Percentiles rank a stretch among this genome's conserved stretches.
Conservation (phyloP, 2,329 filamentous ascomycete species). For the Fusarium ramigenum region DNA sequence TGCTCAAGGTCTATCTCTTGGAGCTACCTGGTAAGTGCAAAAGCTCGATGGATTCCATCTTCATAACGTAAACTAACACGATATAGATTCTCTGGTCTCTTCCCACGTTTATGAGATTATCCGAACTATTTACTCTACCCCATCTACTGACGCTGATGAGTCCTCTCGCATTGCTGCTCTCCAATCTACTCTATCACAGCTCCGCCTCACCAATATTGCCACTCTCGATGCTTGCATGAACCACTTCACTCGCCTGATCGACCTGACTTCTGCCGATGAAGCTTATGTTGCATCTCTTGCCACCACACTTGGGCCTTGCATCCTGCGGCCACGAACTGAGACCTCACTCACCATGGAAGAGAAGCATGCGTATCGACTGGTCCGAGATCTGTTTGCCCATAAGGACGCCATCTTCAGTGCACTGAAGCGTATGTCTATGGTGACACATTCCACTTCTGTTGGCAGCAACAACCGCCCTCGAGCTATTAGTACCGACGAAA, state of each 20-base stretch:
- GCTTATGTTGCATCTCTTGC: constrained; percentile 80
- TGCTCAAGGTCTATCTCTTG: constrained; percentile 92
- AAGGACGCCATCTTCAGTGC: constrained; percentile 97
- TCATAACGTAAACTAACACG: constrained; percentile 37
- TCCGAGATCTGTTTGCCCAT: constrained; percentile 91
- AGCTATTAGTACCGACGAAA: constrained; percentile 94
- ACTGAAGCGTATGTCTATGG: constrained; percentile 85
- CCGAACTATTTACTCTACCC: constrained; percentile 92
- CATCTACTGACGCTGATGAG: constrained; percentile 79
- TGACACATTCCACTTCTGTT: constrained; percentile 71
- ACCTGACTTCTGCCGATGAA: constrained; percentile 95
- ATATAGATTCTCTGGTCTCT: constrained; percentile 91
- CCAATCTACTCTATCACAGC: constrained; percentile 93
- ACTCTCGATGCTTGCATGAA: constrained; percentile 99
- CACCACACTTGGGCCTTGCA: constrained; percentile 79
- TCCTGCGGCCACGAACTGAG: constrained; percentile 86
- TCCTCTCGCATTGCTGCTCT: constrained; percentile 86
- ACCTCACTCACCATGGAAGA: constrained; percentile 95
- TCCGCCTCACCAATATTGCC: constrained; percentile 95
- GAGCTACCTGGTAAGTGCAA: constrained; percentile 83
- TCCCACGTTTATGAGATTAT: constrained; percentile 99
- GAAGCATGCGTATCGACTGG: constrained; percentile 87
- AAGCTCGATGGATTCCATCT: neutral
- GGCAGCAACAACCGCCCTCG: constrained; percentile 70
- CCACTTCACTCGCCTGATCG: constrained; percentile 95